Evolutionary conservation across 176 grass and related monocot genomes (phyloP), one percentile per base, ranked within the genome.

Genomic region (Oryza meridionalis): DNA sequence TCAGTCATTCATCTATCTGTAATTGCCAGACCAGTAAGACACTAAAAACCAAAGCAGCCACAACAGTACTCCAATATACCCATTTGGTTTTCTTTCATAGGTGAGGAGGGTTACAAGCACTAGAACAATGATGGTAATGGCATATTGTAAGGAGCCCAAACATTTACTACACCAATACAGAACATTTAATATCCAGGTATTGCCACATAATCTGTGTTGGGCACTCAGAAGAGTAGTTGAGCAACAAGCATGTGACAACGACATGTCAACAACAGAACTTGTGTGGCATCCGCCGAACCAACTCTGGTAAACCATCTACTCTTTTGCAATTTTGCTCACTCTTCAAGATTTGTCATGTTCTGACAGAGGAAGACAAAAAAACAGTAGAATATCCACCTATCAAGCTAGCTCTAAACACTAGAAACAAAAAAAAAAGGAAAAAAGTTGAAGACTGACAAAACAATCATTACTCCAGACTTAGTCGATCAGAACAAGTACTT

Each of bases 271-370:
- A 83, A 80, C 69, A 84, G 40, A 59, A 87, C 31, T 83, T 84
- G 51, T 64, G 70, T 80, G 80, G 84, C 49, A 83, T 86, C 84
- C 24, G 31, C 86, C 4, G 24, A 73, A 63, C 40, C 50, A 69
- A 5, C 68, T 79, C 76, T 80, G 80, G 89, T 90, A 87, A 63
- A 84, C 76, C 76, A 71, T 90, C 84, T 79, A 87, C 29, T 87
- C 64, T 45, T 77, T 65, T 79, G 76, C 22, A 64, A 69, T 76
- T 76, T 90, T 79, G 47, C 25, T 80, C 79, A 87, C 64, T 80
- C 84, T 84, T 87, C 47, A 87, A 84, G 84, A 10, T 45, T 84
- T 80, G 70, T 65, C 81, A 80, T 90, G 43, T 80, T 87, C 76
- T 78, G 58, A 31, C 50, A 70, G 55, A 86, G 65, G 29, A 75